phyloP scores from a whole-genome alignment of 345 rosid genomes.

The Rhodomyrtus tomentosa region DNA sequence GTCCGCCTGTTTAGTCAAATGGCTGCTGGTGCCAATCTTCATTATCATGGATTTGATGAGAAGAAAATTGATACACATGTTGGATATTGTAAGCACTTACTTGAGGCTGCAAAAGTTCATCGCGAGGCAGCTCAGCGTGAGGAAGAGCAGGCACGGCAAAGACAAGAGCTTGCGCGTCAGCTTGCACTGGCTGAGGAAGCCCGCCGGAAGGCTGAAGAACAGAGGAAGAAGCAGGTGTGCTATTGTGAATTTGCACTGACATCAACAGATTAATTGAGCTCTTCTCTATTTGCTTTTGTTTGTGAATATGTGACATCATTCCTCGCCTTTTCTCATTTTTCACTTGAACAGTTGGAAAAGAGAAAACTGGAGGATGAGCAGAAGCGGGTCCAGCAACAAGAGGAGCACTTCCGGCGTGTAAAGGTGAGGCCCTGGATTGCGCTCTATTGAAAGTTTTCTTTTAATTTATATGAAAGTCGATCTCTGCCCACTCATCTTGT shows the following conservation, averaged over 20 bases:
- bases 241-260: not conserved
- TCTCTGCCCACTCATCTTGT: not conserved
- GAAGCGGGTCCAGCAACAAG: slow-evolving; percentile 78
- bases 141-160: slow-evolving; percentile 84
- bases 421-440: slow-evolving; percentile 36
- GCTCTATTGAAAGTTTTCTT: not conserved
- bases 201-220: slow-evolving; percentile 96
- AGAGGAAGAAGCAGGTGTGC: slow-evolving; percentile 77
- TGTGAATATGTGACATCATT: not conserved
- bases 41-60: slow-evolving; percentile 89
- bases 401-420: slow-evolving; percentile 75
- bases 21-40: slow-evolving; percentile 88
- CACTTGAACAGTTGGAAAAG: slow-evolving; percentile 64
- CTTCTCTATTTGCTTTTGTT: not conserved
- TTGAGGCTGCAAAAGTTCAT: slow-evolving; percentile 87
- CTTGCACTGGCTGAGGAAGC: slow-evolving; percentile 96
- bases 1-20: slow-evolving; percentile 78
- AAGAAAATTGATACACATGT: slow-evolving; percentile 97
- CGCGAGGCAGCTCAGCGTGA: slow-evolving; percentile 91
- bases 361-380: slow-evolving; percentile 90
- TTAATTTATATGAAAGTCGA: not conserved
- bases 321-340: not conserved
- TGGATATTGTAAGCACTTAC: slow-evolving; percentile 90
- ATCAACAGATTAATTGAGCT: not conserved
- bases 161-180: slow-evolving; percentile 91